Evolutionary conservation across 768 basidiomycete species (phyloP).

Genomic region (Daedalea quercina): DNA sequence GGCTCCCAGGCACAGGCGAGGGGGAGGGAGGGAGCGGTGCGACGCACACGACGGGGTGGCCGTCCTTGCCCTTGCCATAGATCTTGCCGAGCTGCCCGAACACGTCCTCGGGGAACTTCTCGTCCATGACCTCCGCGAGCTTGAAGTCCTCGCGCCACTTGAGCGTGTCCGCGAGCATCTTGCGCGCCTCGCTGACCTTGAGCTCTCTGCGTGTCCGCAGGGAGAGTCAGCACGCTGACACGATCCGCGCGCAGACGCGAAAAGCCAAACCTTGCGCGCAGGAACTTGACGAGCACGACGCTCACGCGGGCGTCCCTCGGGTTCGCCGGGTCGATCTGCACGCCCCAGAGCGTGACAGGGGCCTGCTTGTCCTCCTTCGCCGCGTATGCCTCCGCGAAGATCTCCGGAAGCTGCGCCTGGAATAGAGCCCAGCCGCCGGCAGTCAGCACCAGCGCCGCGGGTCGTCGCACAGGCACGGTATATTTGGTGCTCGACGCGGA

Average conservation of each 20-base stretch:
- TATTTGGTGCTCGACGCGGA: neutral
- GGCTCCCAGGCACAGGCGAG: neutral
- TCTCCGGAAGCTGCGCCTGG: conserved; percentile 38
- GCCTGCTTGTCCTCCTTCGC: conserved; percentile 47
- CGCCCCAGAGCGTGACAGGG: conserved; percentile 63
- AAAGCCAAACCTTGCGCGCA: conserved; percentile 62
- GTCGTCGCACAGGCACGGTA: neutral
- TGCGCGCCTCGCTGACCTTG: conserved; percentile 43
- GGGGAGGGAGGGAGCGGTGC: neutral
- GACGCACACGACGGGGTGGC: conserved; percentile 63
- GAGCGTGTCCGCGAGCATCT: conserved; percentile 61
- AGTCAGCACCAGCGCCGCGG: neutral
- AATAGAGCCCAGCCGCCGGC: neutral
- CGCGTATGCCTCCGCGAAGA: conserved; percentile 53
- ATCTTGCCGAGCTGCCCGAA: conserved; percentile 53
- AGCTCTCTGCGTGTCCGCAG: conserved; percentile 35
- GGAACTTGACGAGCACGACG: conserved; percentile 77
- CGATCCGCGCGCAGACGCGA: too few species aligned
- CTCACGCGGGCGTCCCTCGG: conserved; percentile 59
- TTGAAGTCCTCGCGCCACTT: conserved; percentile 70
- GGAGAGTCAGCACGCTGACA: neutral
- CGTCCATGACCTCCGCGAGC: conserved; percentile 51
- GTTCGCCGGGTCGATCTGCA: conserved; percentile 52
- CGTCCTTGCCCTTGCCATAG: conserved; percentile 65
- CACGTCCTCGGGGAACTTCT: conserved; percentile 28